Conservation (phyloP, 306 rosid genomes). For the Begonia peltatifolia region DNA sequence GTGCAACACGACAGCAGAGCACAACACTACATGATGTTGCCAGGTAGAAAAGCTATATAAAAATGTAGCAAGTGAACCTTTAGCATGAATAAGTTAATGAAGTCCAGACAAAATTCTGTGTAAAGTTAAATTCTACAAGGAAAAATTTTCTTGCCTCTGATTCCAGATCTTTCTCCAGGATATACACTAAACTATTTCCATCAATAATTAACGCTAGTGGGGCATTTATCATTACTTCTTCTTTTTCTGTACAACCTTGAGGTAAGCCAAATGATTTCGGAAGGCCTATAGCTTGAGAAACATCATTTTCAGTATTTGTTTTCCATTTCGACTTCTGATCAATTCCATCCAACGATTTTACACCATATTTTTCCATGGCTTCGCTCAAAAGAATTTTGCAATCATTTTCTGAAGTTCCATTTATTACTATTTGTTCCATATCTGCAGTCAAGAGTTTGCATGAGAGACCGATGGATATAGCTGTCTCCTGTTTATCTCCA, state of each 20-base stretch:
- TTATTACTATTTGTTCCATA: conserved; percentile 68
- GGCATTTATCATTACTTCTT: conserved; percentile 22
- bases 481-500: conserved; percentile 99
- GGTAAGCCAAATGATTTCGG: conserved; percentile 26
- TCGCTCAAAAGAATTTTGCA: conserved; percentile 60
- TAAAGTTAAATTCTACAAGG: conserved; percentile 9
- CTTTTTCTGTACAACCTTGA: conserved; percentile 31
- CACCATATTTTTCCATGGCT: conserved; percentile 50
- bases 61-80: conserved; percentile 11
- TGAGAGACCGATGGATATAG: conserved; percentile 85
- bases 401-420: conserved; percentile 61
- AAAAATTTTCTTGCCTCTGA: conserved; percentile 48
- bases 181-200: conserved; percentile 91
- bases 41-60: conserved; percentile 76
- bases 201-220: conserved; percentile 84
- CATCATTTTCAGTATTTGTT: no score
- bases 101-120: no score
- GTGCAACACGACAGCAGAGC: conserved; percentile 97
- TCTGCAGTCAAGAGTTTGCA: conserved; percentile 73
- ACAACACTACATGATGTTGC: conserved; percentile 83
- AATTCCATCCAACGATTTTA: conserved; percentile 24
- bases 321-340: no score
- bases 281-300: conserved; percentile 21
- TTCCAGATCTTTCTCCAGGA: conserved; percentile 77
- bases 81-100: conserved; percentile 4